A percentile compares a stretch with the other conserved stretches of the same genome.
Evolutionary conservation across 2,329 filamentous ascomycete genomes (phyloP).

Genomic region (Penicillium frequentans): DNA sequence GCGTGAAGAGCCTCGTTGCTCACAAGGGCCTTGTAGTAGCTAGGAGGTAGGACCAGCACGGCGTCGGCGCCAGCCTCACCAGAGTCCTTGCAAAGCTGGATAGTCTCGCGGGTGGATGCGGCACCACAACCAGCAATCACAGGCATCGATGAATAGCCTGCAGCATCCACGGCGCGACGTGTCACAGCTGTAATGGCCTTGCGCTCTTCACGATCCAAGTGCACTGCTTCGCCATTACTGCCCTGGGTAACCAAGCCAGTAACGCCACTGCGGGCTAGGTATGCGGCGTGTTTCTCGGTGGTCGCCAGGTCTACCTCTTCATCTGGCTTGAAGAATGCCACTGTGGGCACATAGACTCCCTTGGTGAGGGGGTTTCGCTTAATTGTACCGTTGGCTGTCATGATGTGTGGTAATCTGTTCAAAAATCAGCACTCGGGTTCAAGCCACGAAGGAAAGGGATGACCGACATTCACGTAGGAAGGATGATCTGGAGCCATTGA

Average conservation of each 20-base stretch:
- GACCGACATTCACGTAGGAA: background rate
- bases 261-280: slow-evolving; percentile 70
- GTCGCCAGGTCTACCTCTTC: slow-evolving; percentile 67
- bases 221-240: slow-evolving; percentile 80
- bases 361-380: slow-evolving; percentile 32
- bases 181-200: slow-evolving; percentile 68
- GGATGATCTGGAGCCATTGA: background rate
- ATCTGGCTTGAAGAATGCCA: slow-evolving; percentile 68
- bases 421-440: background rate
- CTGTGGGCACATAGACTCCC: slow-evolving; percentile 71
- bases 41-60: slow-evolving; percentile 72
- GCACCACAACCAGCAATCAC: slow-evolving; percentile 75
- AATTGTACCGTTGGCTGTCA: slow-evolving; percentile 24
- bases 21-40: slow-evolving; percentile 71
- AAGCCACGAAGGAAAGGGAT: background rate
- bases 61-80: slow-evolving; percentile 70
- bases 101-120: slow-evolving; percentile 71
- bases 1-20: slow-evolving; percentile 58
- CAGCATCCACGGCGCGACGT: slow-evolving; percentile 65
- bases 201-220: slow-evolving; percentile 70
- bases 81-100: slow-evolving; percentile 69
- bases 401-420: slow-evolving; percentile 8
- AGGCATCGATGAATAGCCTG: slow-evolving; percentile 65
- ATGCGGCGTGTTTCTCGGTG: slow-evolving; percentile 61
- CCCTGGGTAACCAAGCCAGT: slow-evolving; percentile 75